A percentile compares a stretch with the other conserved stretches of the same genome.
Evolutionary conservation across 1,284 basidiomycete species (phyloP).

Genomic region (Pholiota adiposa): DNA sequence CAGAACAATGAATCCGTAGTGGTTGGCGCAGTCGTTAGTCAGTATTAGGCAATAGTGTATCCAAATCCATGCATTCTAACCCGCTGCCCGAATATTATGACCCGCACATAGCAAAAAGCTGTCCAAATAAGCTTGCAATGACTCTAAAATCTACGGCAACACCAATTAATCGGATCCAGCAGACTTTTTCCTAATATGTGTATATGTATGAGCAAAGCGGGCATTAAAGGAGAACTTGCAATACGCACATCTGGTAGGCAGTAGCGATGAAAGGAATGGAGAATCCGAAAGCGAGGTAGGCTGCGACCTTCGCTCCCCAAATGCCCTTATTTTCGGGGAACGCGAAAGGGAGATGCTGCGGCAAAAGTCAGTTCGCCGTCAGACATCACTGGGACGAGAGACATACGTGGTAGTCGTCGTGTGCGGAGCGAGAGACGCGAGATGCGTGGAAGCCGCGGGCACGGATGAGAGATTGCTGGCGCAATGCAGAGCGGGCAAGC

Average conservation of each 20-base stretch:
- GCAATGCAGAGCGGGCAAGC: conserved; percentile 43
- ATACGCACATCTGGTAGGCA: conserved; percentile 65
- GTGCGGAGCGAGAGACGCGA: conserved; percentile 41
- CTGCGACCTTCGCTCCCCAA: conserved; percentile 62
- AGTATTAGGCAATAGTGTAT: not conserved
- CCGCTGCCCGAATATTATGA: not conserved
- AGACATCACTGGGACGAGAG: not conserved
- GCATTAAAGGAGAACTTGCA: conserved; percentile 2
- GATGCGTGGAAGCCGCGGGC: conserved; percentile 42
- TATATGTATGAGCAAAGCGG: conserved; percentile 3
- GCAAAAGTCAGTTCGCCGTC: conserved; percentile 2
- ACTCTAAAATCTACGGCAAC: not conserved
- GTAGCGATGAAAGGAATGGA: conserved; percentile 69
- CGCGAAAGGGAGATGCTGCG: conserved; percentile 73
- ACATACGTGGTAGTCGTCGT: conserved; percentile 66
- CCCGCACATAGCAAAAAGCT: not conserved
- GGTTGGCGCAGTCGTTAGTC: not conserved
- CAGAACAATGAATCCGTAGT: not conserved
- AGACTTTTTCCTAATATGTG: conserved; percentile 38
- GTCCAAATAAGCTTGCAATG: not conserved
- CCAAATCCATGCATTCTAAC: not conserved
- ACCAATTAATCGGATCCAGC: conserved; percentile 21
- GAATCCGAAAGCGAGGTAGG: conserved; percentile 64
- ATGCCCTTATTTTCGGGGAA: conserved; percentile 56
- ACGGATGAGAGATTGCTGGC: conserved; percentile 40